phyloP scores from a whole-genome alignment of 1,284 basidiomycete species.

The Ustilago cynodontis region DNA sequence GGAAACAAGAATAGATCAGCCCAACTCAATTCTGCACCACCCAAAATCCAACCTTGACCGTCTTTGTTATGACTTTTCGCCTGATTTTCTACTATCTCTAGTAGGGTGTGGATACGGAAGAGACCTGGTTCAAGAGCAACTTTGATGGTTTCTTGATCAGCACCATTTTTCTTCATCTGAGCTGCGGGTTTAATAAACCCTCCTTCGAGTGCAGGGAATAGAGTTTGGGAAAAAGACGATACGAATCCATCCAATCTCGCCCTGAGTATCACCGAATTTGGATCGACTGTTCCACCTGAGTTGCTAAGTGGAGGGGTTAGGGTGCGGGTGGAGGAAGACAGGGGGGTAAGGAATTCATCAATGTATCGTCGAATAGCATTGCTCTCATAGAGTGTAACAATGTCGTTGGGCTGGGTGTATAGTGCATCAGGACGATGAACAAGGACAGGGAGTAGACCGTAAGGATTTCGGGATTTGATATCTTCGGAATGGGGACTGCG shows the following conservation, averaged over 20 bases:
- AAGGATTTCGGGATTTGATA: slow-evolving; percentile 32
- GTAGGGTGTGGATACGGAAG: slow-evolving; percentile 8
- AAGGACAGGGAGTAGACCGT: slow-evolving; percentile 39
- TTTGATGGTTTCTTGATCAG: slow-evolving; percentile 32
- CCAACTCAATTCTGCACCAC: slow-evolving; percentile 24
- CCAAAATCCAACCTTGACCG: slow-evolving; percentile 15
- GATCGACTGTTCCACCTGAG: slow-evolving; percentile 4
- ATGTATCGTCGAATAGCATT: slow-evolving; percentile 47
- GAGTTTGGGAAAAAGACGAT: slow-evolving; percentile 25
- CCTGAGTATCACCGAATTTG: slow-evolving; percentile 6
- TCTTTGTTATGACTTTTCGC: slow-evolving; percentile 5
- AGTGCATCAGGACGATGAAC: slow-evolving; percentile 45
- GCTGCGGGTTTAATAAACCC: slow-evolving; percentile 41
- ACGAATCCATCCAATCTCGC: slow-evolving; percentile 29
- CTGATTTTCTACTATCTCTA: slow-evolving; percentile 40
- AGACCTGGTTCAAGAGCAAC: slow-evolving; percentile 30
- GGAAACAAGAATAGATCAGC: slow-evolving; percentile 53
- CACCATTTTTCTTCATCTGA: slow-evolving; percentile 40
- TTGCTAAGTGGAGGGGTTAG: slow-evolving; percentile 26
- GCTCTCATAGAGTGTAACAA: slow-evolving; percentile 35
- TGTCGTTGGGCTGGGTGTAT: slow-evolving; percentile 23
- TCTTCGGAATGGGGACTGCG: slow-evolving; percentile 35
- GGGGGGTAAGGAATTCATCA: slow-evolving; percentile 36
- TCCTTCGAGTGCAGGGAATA: slow-evolving; percentile 38
- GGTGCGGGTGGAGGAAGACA: background rate